Conservation (phyloP, 257 asterid genomes). For the Sherardia arvensis region DNA sequence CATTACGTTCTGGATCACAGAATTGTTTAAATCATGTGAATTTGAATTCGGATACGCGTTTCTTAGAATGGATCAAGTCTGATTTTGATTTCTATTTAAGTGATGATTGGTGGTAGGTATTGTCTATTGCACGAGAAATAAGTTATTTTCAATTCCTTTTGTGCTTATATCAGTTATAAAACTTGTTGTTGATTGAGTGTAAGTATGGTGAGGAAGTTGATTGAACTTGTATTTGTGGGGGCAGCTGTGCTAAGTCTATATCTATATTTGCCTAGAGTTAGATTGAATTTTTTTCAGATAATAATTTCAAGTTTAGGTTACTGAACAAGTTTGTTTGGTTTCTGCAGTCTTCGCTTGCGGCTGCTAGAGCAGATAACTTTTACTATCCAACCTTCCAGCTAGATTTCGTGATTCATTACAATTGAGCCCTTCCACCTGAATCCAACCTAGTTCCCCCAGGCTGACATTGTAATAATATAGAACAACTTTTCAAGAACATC, state of each 20-base stretch:
- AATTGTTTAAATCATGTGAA: background rate
- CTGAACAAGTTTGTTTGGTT: constrained; percentile 23
- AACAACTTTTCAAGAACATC: background rate
- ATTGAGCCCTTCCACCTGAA: background rate
- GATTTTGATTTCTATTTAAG: background rate
- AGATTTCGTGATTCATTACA: background rate
- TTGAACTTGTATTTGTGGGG: background rate
- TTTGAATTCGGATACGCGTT: background rate
- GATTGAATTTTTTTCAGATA: background rate
- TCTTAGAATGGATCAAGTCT: too few relatives aligned
- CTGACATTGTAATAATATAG: background rate
- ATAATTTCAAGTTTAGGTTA: background rate
- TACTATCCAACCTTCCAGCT: constrained; percentile 80
- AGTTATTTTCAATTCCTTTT: background rate
- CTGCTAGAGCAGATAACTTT: constrained; percentile 96
- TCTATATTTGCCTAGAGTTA: background rate
- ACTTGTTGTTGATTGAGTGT: background rate
- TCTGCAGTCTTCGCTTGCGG: constrained; percentile 94
- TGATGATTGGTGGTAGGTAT: background rate
- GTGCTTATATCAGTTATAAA: too few relatives aligned
- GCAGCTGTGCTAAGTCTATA: background rate
- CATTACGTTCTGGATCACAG: background rate
- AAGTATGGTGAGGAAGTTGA: background rate
- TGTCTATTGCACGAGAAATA: too few relatives aligned
- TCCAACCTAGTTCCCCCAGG: background rate